Evolutionary conservation across 768 basidiomycete species (phyloP).

Genomic region (Trametes cinnabarina): DNA sequence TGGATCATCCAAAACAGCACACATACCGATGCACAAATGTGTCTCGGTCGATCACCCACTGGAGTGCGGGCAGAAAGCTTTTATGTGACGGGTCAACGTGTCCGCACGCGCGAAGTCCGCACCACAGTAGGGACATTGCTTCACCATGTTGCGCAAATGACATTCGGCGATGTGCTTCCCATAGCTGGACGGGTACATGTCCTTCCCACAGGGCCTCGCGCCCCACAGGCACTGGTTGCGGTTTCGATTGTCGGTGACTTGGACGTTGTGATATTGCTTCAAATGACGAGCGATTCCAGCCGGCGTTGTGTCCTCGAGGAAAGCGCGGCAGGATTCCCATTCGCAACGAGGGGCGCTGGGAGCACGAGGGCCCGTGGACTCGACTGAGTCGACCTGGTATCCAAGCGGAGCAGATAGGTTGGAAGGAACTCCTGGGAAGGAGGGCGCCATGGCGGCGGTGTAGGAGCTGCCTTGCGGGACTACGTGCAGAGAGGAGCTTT

Average conservation of each 20-base stretch:
- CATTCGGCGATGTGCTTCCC: slow-evolving; percentile 24
- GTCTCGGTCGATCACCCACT: not conserved
- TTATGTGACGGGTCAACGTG: slow-evolving; percentile 22
- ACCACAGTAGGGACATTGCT: slow-evolving; percentile 17
- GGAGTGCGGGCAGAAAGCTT: slow-evolving; percentile 19
- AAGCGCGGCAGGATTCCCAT: slow-evolving; percentile 8
- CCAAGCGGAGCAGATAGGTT: not conserved
- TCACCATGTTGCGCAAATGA: slow-evolving; percentile 18
- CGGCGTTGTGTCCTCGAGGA: slow-evolving; percentile 16
- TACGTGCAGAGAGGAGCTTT: not conserved
- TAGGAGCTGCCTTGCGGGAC: not conserved
- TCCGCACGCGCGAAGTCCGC: slow-evolving; percentile 21
- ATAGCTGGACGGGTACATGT: slow-evolving; percentile 20
- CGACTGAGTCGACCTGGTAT: not conserved
- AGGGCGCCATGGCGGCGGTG: not conserved
- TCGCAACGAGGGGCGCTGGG: slow-evolving; percentile 1
- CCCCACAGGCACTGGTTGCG: slow-evolving; percentile 14
- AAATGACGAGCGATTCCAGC: slow-evolving; percentile 21
- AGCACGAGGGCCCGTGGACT: not conserved
- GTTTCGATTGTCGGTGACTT: slow-evolving; percentile 14
- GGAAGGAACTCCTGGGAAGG: not conserved
- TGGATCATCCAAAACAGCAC: not conserved
- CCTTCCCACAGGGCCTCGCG: slow-evolving; percentile 11
- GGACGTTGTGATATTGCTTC: slow-evolving; percentile 16
- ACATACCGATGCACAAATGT: not conserved